Conservation (phyloP, 2,329 filamentous ascomycete genomes). For the Alternaria hordeiaustralica region DNA sequence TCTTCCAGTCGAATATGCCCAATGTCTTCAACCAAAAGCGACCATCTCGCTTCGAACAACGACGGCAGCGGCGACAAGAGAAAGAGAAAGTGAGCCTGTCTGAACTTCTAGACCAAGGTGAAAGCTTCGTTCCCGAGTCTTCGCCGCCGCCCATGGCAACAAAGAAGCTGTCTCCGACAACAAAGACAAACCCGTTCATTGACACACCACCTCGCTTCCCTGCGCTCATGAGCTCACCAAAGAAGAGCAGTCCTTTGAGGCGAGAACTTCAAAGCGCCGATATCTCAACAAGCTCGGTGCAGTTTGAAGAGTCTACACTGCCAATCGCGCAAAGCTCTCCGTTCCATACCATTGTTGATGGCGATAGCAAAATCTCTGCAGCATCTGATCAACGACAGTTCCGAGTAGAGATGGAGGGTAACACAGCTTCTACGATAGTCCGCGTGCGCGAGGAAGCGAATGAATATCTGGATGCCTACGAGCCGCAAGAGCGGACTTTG, state of each 20-base stretch:
- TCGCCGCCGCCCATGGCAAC: constrained; percentile 33
- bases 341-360: constrained; percentile 39
- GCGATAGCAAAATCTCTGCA: constrained; percentile 30
- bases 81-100: constrained; percentile 41
- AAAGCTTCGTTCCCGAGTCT: constrained; percentile 41
- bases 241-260: constrained; percentile 45
- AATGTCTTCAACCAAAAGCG: constrained; percentile 33
- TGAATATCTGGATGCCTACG: constrained; percentile 43
- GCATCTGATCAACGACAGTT: constrained; percentile 44
- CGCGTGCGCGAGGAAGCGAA: constrained; percentile 43
- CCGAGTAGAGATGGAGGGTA: constrained; percentile 37
- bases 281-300: constrained; percentile 28
- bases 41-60: constrained; percentile 21
- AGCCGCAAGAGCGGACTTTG: constrained; percentile 39
- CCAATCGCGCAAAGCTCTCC: constrained; percentile 42
- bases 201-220: constrained; percentile 41
- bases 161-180: constrained; percentile 19
- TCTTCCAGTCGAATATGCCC: constrained; percentile 45
- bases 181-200: constrained; percentile 38
- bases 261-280: constrained; percentile 38
- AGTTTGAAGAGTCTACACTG: constrained; percentile 36
- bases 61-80: constrained; percentile 28
- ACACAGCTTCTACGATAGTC: constrained; percentile 35
- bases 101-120: constrained; percentile 38
- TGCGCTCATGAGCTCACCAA: constrained; percentile 33